Conservation (phyloP, 2,329 filamentous ascomycete genomes). For the Pyrenochaeta sp. region DNA sequence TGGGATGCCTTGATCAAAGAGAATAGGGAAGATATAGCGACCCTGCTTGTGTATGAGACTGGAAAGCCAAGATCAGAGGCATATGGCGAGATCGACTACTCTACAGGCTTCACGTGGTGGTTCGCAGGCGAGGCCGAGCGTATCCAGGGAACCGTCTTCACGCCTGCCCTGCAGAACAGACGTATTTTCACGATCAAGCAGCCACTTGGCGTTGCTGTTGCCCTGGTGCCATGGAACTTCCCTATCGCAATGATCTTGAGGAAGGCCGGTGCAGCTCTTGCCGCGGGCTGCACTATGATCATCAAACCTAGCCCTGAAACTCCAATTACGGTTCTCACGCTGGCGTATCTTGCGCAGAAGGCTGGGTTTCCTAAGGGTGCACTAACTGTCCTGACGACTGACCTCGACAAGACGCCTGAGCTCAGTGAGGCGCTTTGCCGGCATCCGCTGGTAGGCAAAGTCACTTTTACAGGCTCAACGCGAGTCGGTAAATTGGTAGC, state of each 20-base stretch:
- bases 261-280: conserved; percentile 73
- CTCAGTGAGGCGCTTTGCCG: conserved; percentile 64
- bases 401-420: conserved; percentile 62
- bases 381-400: conserved; percentile 68
- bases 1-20: conserved; percentile 72
- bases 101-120: conserved; percentile 64
- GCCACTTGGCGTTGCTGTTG: conserved; percentile 73
- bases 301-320: conserved; percentile 55
- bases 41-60: conserved; percentile 68
- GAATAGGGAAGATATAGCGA: conserved; percentile 69
- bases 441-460: conserved; percentile 68
- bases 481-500: conserved; percentile 70
- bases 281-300: conserved; percentile 78
- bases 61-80: conserved; percentile 63
- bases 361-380: conserved; percentile 64
- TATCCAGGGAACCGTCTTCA: conserved; percentile 68
- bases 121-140: conserved; percentile 68
- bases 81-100: conserved; percentile 63
- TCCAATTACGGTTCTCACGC: conserved; percentile 49
- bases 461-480: conserved; percentile 67
- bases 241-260: conserved; percentile 73
- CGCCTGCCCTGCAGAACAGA: conserved; percentile 67
- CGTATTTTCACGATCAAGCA: conserved; percentile 78
- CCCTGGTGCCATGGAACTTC: conserved; percentile 78
- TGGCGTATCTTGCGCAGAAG: conserved; percentile 50